A percentile compares a stretch with the other conserved stretches of the same genome.
Evolutionary conservation across 768 basidiomycete genomes (phyloP).

Genomic region (Termitomyces sp.): DNA sequence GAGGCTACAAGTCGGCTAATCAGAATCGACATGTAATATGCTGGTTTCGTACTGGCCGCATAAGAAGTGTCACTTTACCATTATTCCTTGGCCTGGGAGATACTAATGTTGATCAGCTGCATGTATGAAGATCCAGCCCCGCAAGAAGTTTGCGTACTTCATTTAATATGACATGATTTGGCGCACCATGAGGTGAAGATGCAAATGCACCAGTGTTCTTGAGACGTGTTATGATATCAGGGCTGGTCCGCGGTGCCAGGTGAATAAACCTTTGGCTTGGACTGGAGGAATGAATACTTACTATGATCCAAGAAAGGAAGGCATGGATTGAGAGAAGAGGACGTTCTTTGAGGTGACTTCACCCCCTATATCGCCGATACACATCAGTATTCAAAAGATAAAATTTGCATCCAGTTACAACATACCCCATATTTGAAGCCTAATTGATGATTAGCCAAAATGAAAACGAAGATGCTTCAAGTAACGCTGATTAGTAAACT

Average conservation of each 20-base stretch:
- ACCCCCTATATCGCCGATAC: constrained; percentile 50
- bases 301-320: constrained; percentile 65
- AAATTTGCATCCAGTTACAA: constrained; percentile 1
- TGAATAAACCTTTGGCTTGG: constrained; percentile 1
- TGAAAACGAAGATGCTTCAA: background rate
- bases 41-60: background rate
- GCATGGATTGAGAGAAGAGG: constrained; percentile 66
- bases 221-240: constrained; percentile 71
- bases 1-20: constrained; percentile 49
- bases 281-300: constrained; percentile 28
- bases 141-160: constrained; percentile 43
- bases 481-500: constrained; percentile 11
- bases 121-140: background rate
- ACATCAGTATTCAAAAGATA: background rate
- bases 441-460: constrained; percentile 20
- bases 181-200: constrained; percentile 56
- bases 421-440: constrained; percentile 72
- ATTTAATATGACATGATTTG: constrained; percentile 90
- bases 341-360: constrained; percentile 66
- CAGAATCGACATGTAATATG: background rate
- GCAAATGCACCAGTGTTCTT: constrained; percentile 57
- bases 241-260: constrained; percentile 39
- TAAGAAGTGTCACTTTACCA: constrained; percentile 43
- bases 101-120: constrained; percentile 43
- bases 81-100: constrained; percentile 86